Base-by-base conservation (phyloP, 2,329 filamentous ascomycete genomes). In the Aureobasidium sp. region DNA sequence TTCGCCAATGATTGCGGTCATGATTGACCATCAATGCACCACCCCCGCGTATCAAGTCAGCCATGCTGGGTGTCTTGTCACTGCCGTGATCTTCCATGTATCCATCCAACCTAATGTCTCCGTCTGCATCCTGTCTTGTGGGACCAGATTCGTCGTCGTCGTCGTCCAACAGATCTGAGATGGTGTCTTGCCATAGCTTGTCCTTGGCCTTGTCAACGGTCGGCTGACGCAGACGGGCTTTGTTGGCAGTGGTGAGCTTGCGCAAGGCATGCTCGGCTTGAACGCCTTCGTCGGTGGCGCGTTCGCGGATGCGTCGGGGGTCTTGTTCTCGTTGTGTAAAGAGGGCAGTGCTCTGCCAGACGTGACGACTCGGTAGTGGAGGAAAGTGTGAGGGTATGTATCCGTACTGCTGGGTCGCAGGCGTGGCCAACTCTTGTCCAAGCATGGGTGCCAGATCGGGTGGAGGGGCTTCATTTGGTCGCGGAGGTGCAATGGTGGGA, bases 241-340 rank as follows among this genome's bases (percentile, higher is more conserved):
- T 61, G 55, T 61, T 61, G 36, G 76, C 77, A 1, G 75, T 75
- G 65, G 80, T 79, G 29, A 88, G 75, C 68, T 84, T 86, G 53
- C 85, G 77, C 65, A 88, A 72, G 22, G 85, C 85, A 68, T 87
- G 82, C 70, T 88, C 86, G 8, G 85, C 86, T 64, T 85, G 72
- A 49, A 86, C 80, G 15, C 85, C 85, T 69, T 88, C 86, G 68
- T 87, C 81, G 3, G 84, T 87, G 5, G 85, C 85, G 62, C 81
- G 79, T 69, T 88, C 86, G 41, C 84, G 75, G 51, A 87, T 82
- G 64, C 76, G 77, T 44, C 82, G 75, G 0, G 83, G 80, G 67
- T 87, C 83, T 37, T 76, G 81, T 65, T 87, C 84, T 63, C 85
- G 79, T 42, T 81, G 72, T 1, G 81, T 80, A 64, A 80, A 86